Base-by-base conservation (phyloP, 2,329 filamentous ascomycete genomes). In the Penicillium sp. region DNA sequence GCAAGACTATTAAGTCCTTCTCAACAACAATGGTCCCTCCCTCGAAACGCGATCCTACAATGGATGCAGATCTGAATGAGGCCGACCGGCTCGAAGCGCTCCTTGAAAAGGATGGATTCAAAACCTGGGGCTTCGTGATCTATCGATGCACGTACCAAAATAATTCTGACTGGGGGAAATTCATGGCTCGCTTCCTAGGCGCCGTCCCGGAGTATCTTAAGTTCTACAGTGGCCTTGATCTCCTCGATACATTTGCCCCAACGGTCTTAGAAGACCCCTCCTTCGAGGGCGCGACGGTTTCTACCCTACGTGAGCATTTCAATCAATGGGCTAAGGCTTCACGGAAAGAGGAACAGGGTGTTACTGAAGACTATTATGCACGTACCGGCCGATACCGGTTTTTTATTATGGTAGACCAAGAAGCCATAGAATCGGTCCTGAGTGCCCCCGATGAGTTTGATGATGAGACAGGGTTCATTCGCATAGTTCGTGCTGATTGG, bases 21-120 rank as follows among this genome's bases (percentile, higher is more conserved):
- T 36, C 33, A 16, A 36, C 33, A 36, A 36, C 13, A 36, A 16
- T 36, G 33, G 33, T 13, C 33, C 12, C n/a, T n/a, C n/a, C 33
- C n/a, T 36, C 33, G 6, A 36, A 36, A 13, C 33, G 33, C 2
- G n/a, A 15, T 36, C 33, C 33, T 6, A 16, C 13, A 7, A 36
- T 36, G 6, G 33, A 36, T 15, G 15, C 5, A 4, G 2, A 6
- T 15, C 13, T 8, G 33, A 36, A 49, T 13, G 28, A 18, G 16
- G 41, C 47, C 9, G 47, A 49, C 39, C 21, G 12, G 18, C 47
- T 43, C 13, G 47, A 49, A 18, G 13, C 90, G 89, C 47, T 52
- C 21, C 42, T 55, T 29, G 15, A 57, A 31, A 28, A 42, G 12
- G 49, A 58, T 23, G 18, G 36, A 15, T 51, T 54, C 39, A 45